Base-by-base conservation (phyloP, 1,139 yeast genomes). In the Taphrina betulina region DNA sequence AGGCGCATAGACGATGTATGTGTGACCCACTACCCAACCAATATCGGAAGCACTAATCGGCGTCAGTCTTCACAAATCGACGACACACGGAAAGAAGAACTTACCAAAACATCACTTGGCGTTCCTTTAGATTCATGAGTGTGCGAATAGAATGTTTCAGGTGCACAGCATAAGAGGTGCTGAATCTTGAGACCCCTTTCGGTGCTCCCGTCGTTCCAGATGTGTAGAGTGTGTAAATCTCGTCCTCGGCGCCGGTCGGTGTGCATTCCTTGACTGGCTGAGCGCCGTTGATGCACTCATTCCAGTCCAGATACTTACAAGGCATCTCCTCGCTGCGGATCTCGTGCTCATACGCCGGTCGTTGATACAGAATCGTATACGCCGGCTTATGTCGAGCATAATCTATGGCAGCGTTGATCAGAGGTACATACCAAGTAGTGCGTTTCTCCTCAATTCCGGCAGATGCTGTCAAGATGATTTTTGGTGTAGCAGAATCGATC, bases 201-300 rank as follows among this genome's bases (percentile, higher is more conserved):
- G 54, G 54, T 14, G 54, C 54, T 5, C 54, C 54, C 19, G 54
- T 50, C n/a, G 54, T 50, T 23, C 54, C 54, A 17, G 46, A 38
- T 14, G 54, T 50, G 35, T 50, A 50, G 29, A 50, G 40, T 5
- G 46, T 50, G 35, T 50, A 50, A 4, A 50, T 33, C 5, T 20
- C 38, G 19, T 50, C 54, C 17, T 29, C 20, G 10, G 54, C 35
- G 10, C 24, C 22, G 8, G 54, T 50, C 17, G 54, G 54, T 4
- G 46, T 40, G 10, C 46, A 42, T 22, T 22, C 36, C 26, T 33
- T 7, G 35, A 40, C 40, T 17, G 54, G 54, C 41, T 22, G 34
- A 5, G 54, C 54, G 3, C 5, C 19, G 5, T 14, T 19, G 14
- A 29, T 28, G 17, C 22, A 33, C 8, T 22, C 41, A 12, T 23